Conservation (phyloP, 2,329 filamentous ascomycete species). For the Colletotrichum limetticola region DNA sequence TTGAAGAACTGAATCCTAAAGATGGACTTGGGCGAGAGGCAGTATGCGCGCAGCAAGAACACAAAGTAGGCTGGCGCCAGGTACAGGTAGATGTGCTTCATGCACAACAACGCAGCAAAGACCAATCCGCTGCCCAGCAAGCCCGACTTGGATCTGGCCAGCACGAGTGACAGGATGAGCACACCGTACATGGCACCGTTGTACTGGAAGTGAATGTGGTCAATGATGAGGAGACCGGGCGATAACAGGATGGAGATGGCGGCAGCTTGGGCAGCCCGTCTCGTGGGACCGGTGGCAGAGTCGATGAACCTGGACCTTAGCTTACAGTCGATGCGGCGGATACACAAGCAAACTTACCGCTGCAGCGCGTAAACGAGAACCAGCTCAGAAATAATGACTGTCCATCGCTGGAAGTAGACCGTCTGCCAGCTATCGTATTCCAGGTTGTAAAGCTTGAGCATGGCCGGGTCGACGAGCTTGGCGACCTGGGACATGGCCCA, state of each 20-base stretch:
- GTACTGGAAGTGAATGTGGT: constrained; percentile 99
- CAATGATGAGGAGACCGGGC: constrained; percentile 93
- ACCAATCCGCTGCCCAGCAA: constrained; percentile 82
- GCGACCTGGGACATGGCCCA: constrained; percentile 89
- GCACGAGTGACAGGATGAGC: constrained; percentile 84
- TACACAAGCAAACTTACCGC: constrained; percentile 57
- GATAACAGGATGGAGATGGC: constrained; percentile 91
- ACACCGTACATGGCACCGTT: constrained; percentile 97
- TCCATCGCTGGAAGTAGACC: constrained; percentile 90
- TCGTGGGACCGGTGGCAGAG: constrained; percentile 72
- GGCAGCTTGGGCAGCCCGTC: constrained; percentile 82
- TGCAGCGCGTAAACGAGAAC: constrained; percentile 86
- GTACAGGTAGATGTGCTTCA: constrained; percentile 99
- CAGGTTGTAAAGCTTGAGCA: constrained; percentile 85
- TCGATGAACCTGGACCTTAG: constrained; percentile 73
- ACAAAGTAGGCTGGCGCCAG: constrained; percentile 96
- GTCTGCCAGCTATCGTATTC: constrained; percentile 94
- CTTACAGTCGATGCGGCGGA: background rate
- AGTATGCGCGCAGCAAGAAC: constrained; percentile 89
- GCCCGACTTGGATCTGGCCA: constrained; percentile 80
- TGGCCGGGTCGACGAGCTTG: constrained; percentile 78
- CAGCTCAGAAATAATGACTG: constrained; percentile 87
- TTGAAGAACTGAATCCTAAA: constrained; percentile 83
- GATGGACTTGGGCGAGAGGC: constrained; percentile 80
- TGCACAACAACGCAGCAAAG: constrained; percentile 87